Conservation (phyloP, 257 asterid species). For the Cruciata laevipes region DNA sequence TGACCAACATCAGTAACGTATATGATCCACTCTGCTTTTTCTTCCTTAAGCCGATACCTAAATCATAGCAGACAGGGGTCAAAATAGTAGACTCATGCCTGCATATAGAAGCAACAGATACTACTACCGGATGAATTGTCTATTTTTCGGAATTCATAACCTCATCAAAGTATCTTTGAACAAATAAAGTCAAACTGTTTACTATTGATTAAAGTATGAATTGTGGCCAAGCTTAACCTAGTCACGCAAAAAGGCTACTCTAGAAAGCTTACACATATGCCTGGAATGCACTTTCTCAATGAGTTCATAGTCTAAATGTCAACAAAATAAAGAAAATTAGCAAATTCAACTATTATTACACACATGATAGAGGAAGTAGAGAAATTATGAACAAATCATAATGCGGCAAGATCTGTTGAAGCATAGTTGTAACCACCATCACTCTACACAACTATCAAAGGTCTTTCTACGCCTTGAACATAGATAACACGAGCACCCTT, state of each 20-base stretch:
- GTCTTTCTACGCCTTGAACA: slow-evolving; percentile 69
- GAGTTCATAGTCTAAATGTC: background rate
- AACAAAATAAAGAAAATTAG: background rate
- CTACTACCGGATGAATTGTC: background rate
- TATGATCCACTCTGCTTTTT: slow-evolving; percentile 92
- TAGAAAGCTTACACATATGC: background rate
- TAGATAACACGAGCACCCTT: slow-evolving; percentile 93
- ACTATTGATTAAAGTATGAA: background rate
- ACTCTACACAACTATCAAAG: slow-evolving; percentile 85
- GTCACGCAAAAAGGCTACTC: background rate
- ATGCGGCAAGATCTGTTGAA: slow-evolving; percentile 86
- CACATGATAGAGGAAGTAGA: background rate
- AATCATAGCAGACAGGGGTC: slow-evolving; percentile 10
- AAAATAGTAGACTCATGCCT: background rate
- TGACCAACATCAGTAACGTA: slow-evolving; percentile 91
- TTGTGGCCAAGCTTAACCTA: background rate
- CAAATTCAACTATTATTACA: background rate
- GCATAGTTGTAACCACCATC: slow-evolving; percentile 97
- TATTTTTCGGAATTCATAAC: background rate
- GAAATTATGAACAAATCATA: slow-evolving; percentile 52
- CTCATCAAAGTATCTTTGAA: background rate
- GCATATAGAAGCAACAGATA: background rate
- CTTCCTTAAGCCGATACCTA: slow-evolving; percentile 91
- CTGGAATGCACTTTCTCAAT: background rate
- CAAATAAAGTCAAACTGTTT: background rate